Evolutionary conservation across 176 grass and related monocot species (phyloP).

Genomic region (Alopecurus myosuroides): DNA sequence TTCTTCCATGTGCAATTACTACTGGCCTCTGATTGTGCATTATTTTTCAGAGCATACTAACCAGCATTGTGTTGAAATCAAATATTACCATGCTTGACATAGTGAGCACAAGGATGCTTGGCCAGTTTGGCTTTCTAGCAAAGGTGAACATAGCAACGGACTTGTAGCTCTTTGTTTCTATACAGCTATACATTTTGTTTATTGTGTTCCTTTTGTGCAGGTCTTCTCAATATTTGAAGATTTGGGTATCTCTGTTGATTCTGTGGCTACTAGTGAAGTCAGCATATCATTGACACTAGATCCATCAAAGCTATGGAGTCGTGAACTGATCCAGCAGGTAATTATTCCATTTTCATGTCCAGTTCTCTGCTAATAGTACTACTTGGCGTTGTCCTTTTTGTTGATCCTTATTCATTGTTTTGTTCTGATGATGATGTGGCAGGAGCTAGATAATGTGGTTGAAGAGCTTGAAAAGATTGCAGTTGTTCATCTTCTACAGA

Average conservation of each 20-base stretch:
- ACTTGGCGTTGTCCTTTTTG: not conserved
- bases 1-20: constrained; percentile 12
- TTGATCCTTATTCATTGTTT: not conserved
- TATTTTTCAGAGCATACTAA: constrained; percentile 69
- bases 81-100: constrained; percentile 98
- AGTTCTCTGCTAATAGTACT: not conserved
- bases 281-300: constrained; percentile 87
- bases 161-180: not conserved
- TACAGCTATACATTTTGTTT: not conserved
- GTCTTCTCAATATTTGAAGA: constrained; percentile 99
- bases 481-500: constrained; percentile 76
- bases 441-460: constrained; percentile 88
- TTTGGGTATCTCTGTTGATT: constrained; percentile 92
- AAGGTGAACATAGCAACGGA: constrained; percentile 44
- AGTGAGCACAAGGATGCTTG: constrained; percentile 95
- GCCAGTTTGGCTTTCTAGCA: constrained; percentile 89
- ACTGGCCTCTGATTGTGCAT: not conserved
- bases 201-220: constrained; percentile 32
- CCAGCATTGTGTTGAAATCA: constrained; percentile 96
- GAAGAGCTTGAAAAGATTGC: constrained; percentile 88
- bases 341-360: constrained; percentile 2
- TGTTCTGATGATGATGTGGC: constrained; percentile 7
- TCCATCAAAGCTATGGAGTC: constrained; percentile 82
- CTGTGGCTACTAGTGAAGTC: constrained; percentile 97
- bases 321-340: constrained; percentile 93